Evolutionary conservation across 2,329 filamentous ascomycete species (phyloP).

Genomic region (Fusarium coffeatum): DNA sequence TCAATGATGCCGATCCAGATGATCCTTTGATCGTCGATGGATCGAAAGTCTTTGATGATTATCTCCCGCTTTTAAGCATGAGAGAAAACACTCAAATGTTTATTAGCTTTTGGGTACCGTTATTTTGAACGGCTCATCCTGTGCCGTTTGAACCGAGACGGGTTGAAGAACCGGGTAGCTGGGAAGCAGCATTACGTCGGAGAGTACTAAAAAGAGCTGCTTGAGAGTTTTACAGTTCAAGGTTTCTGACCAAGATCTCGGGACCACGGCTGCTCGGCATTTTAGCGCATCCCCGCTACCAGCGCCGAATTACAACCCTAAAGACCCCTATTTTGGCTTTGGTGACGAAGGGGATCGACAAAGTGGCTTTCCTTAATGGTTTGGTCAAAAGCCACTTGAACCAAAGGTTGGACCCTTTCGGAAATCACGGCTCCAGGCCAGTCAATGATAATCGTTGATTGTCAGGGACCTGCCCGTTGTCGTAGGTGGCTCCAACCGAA

Average conservation of each 20-base stretch:
- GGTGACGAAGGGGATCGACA: neutral
- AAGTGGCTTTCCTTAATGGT: neutral
- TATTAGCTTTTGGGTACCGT: neutral
- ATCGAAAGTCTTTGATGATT: neutral
- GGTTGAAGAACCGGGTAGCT: neutral
- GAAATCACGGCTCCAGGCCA: neutral
- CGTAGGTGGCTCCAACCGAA: neutral
- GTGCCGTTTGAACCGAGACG: neutral
- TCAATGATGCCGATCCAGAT: neutral
- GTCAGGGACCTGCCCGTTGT: neutral
- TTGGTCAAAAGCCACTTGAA: neutral
- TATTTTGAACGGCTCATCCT: neutral
- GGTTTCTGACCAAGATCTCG: neutral
- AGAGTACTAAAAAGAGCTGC: neutral
- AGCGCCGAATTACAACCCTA: neutral
- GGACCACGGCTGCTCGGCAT: conserved; percentile 4
- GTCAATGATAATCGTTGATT: neutral
- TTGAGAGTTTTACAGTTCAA: neutral
- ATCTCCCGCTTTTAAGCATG: neutral
- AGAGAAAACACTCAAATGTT: neutral
- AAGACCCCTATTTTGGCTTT: neutral
- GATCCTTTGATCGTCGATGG: neutral
- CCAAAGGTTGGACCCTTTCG: conserved; percentile 1
- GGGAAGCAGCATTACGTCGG: neutral
- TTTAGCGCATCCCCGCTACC: neutral